Conservation (phyloP, 2,329 filamentous ascomycete species). For the Penicillium sp. region DNA sequence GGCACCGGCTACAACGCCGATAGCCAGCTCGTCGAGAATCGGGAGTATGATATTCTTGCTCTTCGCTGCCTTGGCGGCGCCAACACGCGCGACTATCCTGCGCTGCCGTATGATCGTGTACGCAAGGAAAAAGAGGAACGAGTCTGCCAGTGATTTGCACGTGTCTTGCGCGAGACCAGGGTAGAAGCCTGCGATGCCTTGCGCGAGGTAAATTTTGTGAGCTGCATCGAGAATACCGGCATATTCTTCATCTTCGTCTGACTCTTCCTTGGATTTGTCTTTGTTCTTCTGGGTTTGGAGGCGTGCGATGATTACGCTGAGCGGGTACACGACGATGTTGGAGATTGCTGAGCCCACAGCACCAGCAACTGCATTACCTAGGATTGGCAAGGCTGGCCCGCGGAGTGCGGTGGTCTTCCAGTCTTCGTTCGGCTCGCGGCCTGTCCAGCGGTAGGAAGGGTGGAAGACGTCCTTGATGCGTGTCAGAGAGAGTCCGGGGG, state of each 20-base stretch:
- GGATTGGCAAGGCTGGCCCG: constrained; percentile 57
- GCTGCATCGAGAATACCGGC: constrained; percentile 63
- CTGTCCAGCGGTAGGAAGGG: constrained; percentile 41
- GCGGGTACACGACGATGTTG: constrained; percentile 72
- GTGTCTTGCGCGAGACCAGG: constrained; percentile 60
- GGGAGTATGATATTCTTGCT: constrained; percentile 45
- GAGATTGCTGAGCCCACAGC: constrained; percentile 72
- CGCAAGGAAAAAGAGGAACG: constrained; percentile 80
- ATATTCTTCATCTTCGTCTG: constrained; percentile 54
- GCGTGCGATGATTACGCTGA: constrained; percentile 74
- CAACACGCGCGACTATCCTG: constrained; percentile 40
- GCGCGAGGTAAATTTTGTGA: constrained; percentile 62
- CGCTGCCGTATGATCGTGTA: constrained; percentile 57
- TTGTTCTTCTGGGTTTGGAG: constrained; percentile 64
- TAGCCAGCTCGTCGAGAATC: constrained; percentile 65
- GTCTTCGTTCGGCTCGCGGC: constrained; percentile 26
- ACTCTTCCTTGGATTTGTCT: constrained; percentile 48
- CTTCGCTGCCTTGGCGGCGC: constrained; percentile 16
- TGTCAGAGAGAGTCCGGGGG: constrained; percentile 1
- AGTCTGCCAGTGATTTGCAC: constrained; percentile 64
- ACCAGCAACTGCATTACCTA: constrained; percentile 77
- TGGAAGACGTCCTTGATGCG: constrained; percentile 40
- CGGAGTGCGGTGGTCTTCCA: constrained; percentile 32
- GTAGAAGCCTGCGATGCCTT: constrained; percentile 73
- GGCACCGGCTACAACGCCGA: constrained; percentile 66